Conservation (phyloP, 257 asterid genomes). For the Cinchona pubescens region DNA sequence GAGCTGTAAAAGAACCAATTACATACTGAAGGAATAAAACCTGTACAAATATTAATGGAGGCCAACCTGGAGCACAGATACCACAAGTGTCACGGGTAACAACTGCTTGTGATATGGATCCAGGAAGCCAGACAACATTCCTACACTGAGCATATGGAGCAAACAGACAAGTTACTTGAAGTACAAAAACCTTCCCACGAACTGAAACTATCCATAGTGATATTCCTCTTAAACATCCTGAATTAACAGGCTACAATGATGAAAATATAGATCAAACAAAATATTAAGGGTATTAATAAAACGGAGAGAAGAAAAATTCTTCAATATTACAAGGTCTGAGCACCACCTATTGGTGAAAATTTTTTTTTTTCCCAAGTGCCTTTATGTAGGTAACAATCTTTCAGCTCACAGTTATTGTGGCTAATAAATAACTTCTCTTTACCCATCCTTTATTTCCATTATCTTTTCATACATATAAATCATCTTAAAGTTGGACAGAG, state of each 20-base stretch:
- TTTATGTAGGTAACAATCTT: not conserved
- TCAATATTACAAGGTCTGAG: no score
- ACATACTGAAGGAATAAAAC: not conserved
- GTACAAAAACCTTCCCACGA: slow-evolving; percentile 4
- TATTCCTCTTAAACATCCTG: not conserved
- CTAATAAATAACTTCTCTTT: not conserved
- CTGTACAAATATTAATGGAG: not conserved
- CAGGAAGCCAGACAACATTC: slow-evolving; percentile 95
- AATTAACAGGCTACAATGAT: not conserved
- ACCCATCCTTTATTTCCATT: not conserved
- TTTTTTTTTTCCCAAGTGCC: not conserved
- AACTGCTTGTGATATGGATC: slow-evolving; percentile 71
- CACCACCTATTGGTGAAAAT: not conserved
- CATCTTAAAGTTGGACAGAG: no score
- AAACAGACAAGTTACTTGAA: slow-evolving; percentile 2
- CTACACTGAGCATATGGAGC: slow-evolving; percentile 62
- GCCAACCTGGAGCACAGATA: slow-evolving; percentile 80
- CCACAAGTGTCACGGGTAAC: slow-evolving; percentile 66
- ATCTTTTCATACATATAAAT: not conserved
- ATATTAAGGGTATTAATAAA: not conserved
- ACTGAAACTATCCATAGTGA: not conserved
- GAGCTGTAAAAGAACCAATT: not conserved
- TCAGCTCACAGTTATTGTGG: not conserved
- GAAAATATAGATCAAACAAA: not conserved
- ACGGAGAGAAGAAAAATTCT: not conserved